Base-by-base conservation (phyloP, 345 rosid genomes). In the Erysimum cheiranthoides region DNA sequence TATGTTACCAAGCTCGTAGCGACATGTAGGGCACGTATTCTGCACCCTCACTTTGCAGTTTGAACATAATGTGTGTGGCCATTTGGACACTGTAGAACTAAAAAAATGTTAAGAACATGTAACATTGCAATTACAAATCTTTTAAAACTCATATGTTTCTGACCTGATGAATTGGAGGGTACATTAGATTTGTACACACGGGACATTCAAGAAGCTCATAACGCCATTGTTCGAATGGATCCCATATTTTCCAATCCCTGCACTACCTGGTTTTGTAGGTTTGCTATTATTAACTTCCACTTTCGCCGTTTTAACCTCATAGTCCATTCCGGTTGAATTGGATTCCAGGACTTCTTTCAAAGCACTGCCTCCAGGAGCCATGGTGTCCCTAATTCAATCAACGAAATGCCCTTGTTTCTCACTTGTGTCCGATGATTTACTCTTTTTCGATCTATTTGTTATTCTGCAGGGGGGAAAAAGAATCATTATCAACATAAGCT, bases 121-220 rank as follows among this genome's bases (percentile, higher is more conserved):
- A 49, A 32, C 52, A 66, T 36, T 68, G 71, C 12, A 35, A 43
- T 46, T 16, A 51, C 49, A 61, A 68, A 72, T 10, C 36, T 31
- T 25, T 34, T 1, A 27, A 25, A 72, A 27, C 10, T 49, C 9
- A 27, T 2, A 54, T 40, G 38, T 32, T 67, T 34, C 66, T 52
- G 47, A 77, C 97, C 97, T 91, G 98, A 80, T 89, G 89, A 76
- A 93, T 90, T 14, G 96, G 98, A 81, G 96, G 96, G 79, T 86
- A 90, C 93, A 93, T 93, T 57, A 89, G 45, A 66, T 81, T 86
- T 70, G 85, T 77, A 81, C 98, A 93, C 30, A 93, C 86, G 0
- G 95, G 87, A 79, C 98, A 93, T 70, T 93, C 98, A 4, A 93
- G 95, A 52, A 93, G 89, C 82, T 90, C 90, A 1, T 89, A 90